Conservation (phyloP, 2,329 filamentous ascomycete species). For the Coniochaeta sp. region DNA sequence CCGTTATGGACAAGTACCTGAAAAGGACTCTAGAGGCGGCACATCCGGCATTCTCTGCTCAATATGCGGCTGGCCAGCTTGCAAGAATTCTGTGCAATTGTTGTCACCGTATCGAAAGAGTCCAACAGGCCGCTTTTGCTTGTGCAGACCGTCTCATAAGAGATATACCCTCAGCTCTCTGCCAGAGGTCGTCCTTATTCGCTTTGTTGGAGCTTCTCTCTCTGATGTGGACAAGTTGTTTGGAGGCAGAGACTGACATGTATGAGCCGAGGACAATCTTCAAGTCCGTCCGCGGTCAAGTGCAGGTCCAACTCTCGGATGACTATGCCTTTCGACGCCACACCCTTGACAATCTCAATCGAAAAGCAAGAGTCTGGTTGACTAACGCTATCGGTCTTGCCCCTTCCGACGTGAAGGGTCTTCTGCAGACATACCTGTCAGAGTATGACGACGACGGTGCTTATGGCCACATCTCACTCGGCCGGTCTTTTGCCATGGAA, state of each 20-base stretch:
- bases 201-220: constrained; percentile 86
- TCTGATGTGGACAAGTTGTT: constrained; percentile 89
- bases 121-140: constrained; percentile 77
- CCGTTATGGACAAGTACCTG: constrained; percentile 74
- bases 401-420: constrained; percentile 86
- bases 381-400: constrained; percentile 73
- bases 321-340: constrained; percentile 75
- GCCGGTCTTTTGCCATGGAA: constrained; percentile 88
- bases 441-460: constrained; percentile 87
- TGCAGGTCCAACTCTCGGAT: constrained; percentile 87
- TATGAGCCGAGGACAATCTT: constrained; percentile 84
- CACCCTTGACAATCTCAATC: constrained; percentile 73
- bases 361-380: constrained; percentile 74
- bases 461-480: constrained; percentile 87
- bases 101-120: constrained; percentile 86
- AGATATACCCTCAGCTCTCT: constrained; percentile 81
- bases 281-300: constrained; percentile 66
- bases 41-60: constrained; percentile 76
- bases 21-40: constrained; percentile 64
- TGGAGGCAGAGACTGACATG: constrained; percentile 90
- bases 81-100: constrained; percentile 79
- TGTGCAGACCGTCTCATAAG: constrained; percentile 82
- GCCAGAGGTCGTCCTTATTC: constrained; percentile 84
- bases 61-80: constrained; percentile 83
- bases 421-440: constrained; percentile 92